Percentiles rank a stretch among this genome's conserved stretches.
Evolutionary conservation across 805 yeast species (phyloP).

Genomic region (Candida chauliodis): DNA sequence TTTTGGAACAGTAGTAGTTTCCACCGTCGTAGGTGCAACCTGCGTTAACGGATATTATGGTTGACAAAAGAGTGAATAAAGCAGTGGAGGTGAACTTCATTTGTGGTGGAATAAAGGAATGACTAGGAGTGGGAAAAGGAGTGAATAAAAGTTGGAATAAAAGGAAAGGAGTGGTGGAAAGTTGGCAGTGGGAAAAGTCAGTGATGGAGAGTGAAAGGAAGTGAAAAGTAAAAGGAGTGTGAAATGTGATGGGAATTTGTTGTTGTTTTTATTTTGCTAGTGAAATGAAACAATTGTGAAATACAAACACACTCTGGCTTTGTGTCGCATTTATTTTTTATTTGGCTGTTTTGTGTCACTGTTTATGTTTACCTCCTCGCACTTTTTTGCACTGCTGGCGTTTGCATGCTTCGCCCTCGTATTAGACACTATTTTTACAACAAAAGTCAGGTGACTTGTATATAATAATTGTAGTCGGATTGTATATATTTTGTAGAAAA

Average conservation of each 20-base stretch:
- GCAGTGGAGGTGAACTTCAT: constrained; percentile 25
- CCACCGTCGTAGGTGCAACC: constrained; percentile 55
- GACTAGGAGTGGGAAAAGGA: constrained; percentile 1
- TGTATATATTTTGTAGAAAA: too few species aligned
- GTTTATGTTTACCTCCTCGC: too few species aligned
- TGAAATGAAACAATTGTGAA: too few species aligned
- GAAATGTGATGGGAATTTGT: neutral
- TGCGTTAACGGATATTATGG: constrained; percentile 21
- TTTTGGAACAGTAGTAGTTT: constrained; percentile 78
- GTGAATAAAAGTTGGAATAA: neutral
- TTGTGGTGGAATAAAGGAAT: constrained; percentile 3
- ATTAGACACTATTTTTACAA: too few species aligned
- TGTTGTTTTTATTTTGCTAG: neutral
- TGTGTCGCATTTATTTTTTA: too few species aligned
- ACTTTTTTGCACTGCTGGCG: too few species aligned
- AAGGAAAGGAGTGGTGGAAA: neutral
- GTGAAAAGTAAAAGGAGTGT: constrained; percentile 4
- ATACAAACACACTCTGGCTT: too few species aligned
- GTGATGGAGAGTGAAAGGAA: neutral
- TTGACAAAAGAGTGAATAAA: constrained; percentile 19
- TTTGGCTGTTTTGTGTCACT: too few species aligned
- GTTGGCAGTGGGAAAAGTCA: neutral
- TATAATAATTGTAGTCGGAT: too few species aligned
- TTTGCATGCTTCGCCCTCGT: too few species aligned
- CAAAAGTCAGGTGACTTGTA: too few species aligned